These are phyloP conservation scores for Aureobasidium subglaciale DNA, from an alignment of 2,329 filamentous ascomycete genomes.

Conservation along the genomic window DNA sequence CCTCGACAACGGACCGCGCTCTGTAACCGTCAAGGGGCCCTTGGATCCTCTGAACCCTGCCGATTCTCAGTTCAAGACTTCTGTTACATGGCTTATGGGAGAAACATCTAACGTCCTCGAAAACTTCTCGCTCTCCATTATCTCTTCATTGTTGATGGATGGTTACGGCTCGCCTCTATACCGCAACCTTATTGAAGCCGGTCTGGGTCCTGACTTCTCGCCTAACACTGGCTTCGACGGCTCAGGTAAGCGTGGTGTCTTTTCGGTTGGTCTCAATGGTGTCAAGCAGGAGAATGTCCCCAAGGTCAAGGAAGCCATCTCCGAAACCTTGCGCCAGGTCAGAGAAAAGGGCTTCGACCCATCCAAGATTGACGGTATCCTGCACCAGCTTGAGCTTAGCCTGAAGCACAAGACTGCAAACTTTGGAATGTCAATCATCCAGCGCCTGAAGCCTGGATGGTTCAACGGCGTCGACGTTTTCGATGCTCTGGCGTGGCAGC, in stretches of 20 bases:
- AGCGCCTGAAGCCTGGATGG: conserved; percentile 84
- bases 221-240: conserved; percentile 89
- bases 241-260: conserved; percentile 68
- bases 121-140: conserved; percentile 75
- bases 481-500: conserved; percentile 84
- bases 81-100: conserved; percentile 84
- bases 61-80: conserved; percentile 88
- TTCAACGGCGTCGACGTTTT: conserved; percentile 94
- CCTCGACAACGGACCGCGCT: conserved; percentile 58
- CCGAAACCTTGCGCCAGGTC: conserved; percentile 63
- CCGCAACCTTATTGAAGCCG: conserved; percentile 77
- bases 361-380: conserved; percentile 84
- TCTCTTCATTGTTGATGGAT: conserved; percentile 80
- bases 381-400: conserved; percentile 88
- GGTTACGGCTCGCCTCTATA: conserved; percentile 95
- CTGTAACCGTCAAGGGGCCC: conserved; percentile 69
- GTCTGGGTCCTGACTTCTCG: conserved; percentile 86
- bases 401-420: conserved; percentile 94
- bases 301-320: conserved; percentile 67
- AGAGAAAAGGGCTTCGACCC: conserved; percentile 74
- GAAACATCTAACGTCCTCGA: conserved; percentile 77
- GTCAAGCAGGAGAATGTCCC: conserved; percentile 72
- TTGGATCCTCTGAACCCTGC: conserved; percentile 78
- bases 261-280: conserved; percentile 87
- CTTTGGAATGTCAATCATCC: conserved; percentile 86